Evolutionary conservation across 2,329 filamentous ascomycete species (phyloP).

Genomic region (Diaporthe vexans): DNA sequence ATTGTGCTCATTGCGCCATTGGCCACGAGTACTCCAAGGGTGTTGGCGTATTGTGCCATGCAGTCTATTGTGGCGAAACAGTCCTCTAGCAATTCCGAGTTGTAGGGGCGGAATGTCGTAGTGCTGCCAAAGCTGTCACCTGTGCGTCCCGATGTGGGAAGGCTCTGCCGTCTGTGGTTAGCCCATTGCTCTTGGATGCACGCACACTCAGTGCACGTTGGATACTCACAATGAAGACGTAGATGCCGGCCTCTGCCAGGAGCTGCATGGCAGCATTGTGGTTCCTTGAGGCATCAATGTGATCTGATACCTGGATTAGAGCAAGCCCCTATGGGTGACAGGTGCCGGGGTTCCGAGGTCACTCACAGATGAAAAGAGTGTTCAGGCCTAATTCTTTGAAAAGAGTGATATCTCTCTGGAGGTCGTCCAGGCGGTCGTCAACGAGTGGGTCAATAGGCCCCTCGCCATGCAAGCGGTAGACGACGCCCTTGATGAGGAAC

Average conservation of each 20-base stretch:
- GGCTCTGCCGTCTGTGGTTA: conserved; percentile 18
- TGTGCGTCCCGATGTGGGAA: conserved; percentile 36
- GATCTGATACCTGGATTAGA: conserved; percentile 18
- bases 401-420: conserved; percentile 45
- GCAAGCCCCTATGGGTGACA: neutral
- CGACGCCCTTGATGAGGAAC: conserved; percentile 42
- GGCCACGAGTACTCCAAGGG: conserved; percentile 47
- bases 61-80: conserved; percentile 47
- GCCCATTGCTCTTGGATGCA: neutral
- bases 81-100: conserved; percentile 36
- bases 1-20: conserved; percentile 43
- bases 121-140: conserved; percentile 37
- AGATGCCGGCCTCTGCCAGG: conserved; percentile 44
- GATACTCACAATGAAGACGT: conserved; percentile 47
- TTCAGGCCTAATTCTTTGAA: conserved; percentile 48
- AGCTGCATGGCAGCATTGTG: conserved; percentile 40
- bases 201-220: neutral
- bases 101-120: conserved; percentile 44
- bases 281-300: conserved; percentile 34
- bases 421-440: conserved; percentile 44
- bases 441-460: conserved; percentile 40
- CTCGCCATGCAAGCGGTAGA: conserved; percentile 38
- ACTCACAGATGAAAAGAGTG: conserved; percentile 47
- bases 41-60: conserved; percentile 48
- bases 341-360: neutral